Evolutionary conservation across 495 filamentous ascomycete genomes (phyloP), one percentile per base, ranked within the genome.

Genomic region (Neurospora sp.): DNA sequence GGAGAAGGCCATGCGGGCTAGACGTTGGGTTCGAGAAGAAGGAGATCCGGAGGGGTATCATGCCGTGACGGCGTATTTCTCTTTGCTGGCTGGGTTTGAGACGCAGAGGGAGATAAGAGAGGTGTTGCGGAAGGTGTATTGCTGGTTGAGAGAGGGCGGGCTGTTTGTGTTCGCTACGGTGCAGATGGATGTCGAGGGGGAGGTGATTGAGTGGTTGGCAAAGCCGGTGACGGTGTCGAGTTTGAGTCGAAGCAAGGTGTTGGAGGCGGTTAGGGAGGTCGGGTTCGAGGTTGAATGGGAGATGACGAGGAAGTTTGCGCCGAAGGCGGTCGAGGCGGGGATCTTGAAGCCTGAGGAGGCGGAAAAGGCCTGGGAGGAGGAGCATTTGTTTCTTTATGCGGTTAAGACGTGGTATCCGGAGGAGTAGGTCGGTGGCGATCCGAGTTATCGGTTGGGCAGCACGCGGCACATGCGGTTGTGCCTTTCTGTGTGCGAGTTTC

Each of bases 341-440:
- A 73, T 78, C 53, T 76, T 73, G 39, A 70, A 69, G 46, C 22
- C 12, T 1, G 22, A 35, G 12, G 27, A 61, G 12, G 35, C 40
- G 0, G 75, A 72, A 6, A 71, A 78, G 20, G 73, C 76, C 2
- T 76, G 73, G 74, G 76, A 78, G 59, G 76, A 78, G 71, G 71
- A 73, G 65, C 76, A 78, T 48, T 40, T 78, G 39, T 75, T 73
- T 71, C 59, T 78, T 10, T 76, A 75, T 70, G 76, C 73, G 14
- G 44, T 31, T 68, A 75, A 77, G 71, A 71, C 75, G 27, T 61
- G 14, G 53, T 61, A 61, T 35, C 27, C 53, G 53, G 12, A 61
- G 22, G 53, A 35, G 27, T 35, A 61, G 11, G 20, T 53, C 20
- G 46, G 20, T 53, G 10, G 20, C 46, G 20, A 27, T 53, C 20